Evolutionary conservation across 2,329 filamentous ascomycete species (phyloP).

Genomic region (Colletotrichum higginsianum): DNA sequence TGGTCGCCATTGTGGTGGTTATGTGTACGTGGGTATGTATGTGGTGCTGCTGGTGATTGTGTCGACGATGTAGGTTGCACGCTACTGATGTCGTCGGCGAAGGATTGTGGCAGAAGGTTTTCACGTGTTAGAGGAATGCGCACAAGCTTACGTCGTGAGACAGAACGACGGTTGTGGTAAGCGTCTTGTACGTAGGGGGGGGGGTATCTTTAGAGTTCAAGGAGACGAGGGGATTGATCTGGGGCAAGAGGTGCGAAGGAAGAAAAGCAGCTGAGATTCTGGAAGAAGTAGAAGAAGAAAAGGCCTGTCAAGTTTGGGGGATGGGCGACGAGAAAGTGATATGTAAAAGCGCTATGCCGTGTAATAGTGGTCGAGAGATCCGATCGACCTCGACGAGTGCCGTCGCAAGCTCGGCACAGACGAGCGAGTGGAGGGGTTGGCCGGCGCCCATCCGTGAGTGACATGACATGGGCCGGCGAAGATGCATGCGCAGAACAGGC

Average conservation of each 20-base stretch:
- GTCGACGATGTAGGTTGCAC: conserved; percentile 15
- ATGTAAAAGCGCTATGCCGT: conserved; percentile 7
- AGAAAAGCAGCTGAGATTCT: conserved; percentile 11
- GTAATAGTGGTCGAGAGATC: not conserved
- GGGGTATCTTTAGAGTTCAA: conserved; percentile 32
- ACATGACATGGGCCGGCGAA: conserved; percentile 30
- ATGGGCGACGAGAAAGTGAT: conserved; percentile 32
- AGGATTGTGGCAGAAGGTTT: conserved; percentile 22
- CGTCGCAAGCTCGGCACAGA: conserved; percentile 40
- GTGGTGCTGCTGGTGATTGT: conserved; percentile 15
- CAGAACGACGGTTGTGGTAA: conserved; percentile 26
- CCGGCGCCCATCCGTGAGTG: conserved; percentile 33
- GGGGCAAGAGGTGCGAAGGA: not conserved
- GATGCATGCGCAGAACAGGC: conserved; percentile 36
- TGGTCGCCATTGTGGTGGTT: conserved; percentile 72
- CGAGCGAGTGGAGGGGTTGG: conserved; percentile 26
- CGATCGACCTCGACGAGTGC: conserved; percentile 28
- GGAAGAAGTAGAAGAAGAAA: conserved; percentile 22
- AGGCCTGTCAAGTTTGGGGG: not conserved
- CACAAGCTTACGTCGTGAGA: conserved; percentile 22
- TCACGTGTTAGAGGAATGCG: conserved; percentile 37
- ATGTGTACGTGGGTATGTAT: not conserved
- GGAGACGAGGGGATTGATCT: conserved; percentile 17
- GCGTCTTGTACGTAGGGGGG: not conserved
- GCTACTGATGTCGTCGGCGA: not conserved